phyloP scores from a whole-genome alignment of 2,329 filamentous ascomycete genomes.

The Drechslera avenae region DNA sequence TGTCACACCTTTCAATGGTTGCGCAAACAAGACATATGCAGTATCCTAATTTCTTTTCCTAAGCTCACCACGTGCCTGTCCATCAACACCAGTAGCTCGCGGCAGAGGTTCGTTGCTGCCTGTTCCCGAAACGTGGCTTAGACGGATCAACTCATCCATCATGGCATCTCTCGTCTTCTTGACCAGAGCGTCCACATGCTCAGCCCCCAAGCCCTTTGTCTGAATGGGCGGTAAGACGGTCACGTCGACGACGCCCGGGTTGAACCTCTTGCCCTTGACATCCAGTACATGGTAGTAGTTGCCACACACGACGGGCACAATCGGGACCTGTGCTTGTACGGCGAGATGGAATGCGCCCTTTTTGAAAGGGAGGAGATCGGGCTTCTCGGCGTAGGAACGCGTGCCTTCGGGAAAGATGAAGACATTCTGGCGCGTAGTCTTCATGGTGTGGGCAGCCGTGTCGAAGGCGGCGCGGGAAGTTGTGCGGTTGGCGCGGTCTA shows the following conservation, averaged over 20 bases:
- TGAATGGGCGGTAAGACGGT: constrained; percentile 45
- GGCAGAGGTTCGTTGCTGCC: constrained; percentile 36
- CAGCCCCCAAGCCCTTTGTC: constrained; percentile 42
- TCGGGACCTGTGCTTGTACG: constrained; percentile 88
- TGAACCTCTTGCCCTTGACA: constrained; percentile 51
- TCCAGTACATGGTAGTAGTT: constrained; percentile 57
- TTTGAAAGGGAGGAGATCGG: constrained; percentile 90
- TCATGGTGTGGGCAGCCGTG: constrained; percentile 81
- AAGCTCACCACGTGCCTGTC: constrained; percentile 24
- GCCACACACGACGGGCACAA: constrained; percentile 74
- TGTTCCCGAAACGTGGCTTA: constrained; percentile 35
- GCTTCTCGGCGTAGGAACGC: constrained; percentile 82
- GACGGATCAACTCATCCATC: constrained; percentile 43
- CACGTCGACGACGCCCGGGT: constrained; percentile 61
- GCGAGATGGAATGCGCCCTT: constrained; percentile 98
- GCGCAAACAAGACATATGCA: not conserved
- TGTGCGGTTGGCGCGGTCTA: constrained; percentile 84
- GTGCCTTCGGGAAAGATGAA: constrained; percentile 94
- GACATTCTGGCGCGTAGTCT: constrained; percentile 67
- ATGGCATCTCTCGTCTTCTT: constrained; percentile 43
- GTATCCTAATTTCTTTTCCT: constrained; percentile 30
- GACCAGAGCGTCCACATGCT: constrained; percentile 43
- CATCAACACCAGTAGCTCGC: constrained; percentile 26
- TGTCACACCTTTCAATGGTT: not conserved
- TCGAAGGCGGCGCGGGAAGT: constrained; percentile 86